Conservation (phyloP, 805 yeast genomes). For the Starmerella bacillaris region DNA sequence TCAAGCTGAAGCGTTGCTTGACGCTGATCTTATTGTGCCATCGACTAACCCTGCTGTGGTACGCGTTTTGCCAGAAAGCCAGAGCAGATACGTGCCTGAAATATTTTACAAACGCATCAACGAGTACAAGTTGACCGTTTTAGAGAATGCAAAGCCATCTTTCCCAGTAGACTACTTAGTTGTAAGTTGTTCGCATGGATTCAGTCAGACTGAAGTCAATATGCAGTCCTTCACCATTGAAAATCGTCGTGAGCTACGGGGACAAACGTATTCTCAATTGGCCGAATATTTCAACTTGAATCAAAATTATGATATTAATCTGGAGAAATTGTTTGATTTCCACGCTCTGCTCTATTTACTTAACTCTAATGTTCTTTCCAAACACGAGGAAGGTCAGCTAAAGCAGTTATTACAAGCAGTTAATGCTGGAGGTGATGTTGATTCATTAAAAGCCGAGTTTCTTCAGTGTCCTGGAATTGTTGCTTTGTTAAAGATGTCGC, state of each 20-base stretch:
- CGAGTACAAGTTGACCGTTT: slow-evolving; percentile 79
- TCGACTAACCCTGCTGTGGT: slow-evolving; percentile 82
- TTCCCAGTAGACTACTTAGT: slow-evolving; percentile 82
- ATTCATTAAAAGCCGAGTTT: too few relatives aligned
- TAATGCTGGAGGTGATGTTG: too few relatives aligned
- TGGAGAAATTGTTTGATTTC: slow-evolving; percentile 39
- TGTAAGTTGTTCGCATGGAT: slow-evolving; percentile 82
- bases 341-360: slow-evolving; percentile 49
- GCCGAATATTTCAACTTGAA: slow-evolving; percentile 31
- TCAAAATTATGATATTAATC: slow-evolving; percentile 9
- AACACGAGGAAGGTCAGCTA: not conserved
- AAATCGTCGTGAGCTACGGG: slow-evolving; percentile 57
- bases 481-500: too few relatives aligned
- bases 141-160: slow-evolving; percentile 73
- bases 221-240: slow-evolving; percentile 46
- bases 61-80: slow-evolving; percentile 56
- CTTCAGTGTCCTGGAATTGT: too few relatives aligned
- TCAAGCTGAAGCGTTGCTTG: slow-evolving; percentile 70
- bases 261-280: slow-evolving; percentile 46
- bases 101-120: slow-evolving; percentile 68
- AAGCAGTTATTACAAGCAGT: not conserved
- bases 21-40: slow-evolving; percentile 70
- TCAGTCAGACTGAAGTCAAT: slow-evolving; percentile 26
- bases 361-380: slow-evolving; percentile 34
- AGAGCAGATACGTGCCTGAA: slow-evolving; percentile 80